Evolutionary conservation across 1,139 yeast genomes (phyloP).

Genomic region (Saccharomyces hybrid): DNA sequence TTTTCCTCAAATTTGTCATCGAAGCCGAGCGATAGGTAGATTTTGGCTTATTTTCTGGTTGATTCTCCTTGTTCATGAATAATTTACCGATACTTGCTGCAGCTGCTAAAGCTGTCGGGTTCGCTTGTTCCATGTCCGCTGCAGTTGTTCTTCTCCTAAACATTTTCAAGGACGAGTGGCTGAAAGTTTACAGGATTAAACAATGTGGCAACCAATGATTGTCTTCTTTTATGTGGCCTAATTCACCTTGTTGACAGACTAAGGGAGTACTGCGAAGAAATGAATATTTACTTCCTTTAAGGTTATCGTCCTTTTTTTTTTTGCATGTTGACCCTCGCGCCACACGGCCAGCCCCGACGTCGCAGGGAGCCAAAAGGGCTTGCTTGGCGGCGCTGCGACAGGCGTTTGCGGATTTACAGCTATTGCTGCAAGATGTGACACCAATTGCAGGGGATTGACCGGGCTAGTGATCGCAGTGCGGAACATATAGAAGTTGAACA

Average conservation of each 20-base stretch:
- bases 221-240: not conserved
- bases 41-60: conserved; percentile 20
- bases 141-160: conserved; percentile 3
- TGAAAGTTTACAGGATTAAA: not conserved
- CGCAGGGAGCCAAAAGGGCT: not conserved
- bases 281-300: not conserved
- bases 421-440: not conserved
- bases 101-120: conserved; percentile 40
- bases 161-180: not conserved
- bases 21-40: conserved; percentile 12
- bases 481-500: not conserved
- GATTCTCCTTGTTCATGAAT: conserved; percentile 26
- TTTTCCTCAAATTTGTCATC: conserved; percentile 6
- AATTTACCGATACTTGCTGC: conserved; percentile 37
- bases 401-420: not conserved
- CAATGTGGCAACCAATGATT: not conserved
- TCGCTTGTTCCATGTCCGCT: conserved; percentile 6
- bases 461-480: no score
- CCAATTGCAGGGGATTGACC: not conserved
- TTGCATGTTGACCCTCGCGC: not conserved
- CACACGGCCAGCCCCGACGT: not conserved
- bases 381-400: not conserved
- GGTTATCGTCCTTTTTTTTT: not conserved
- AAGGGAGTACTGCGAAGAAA: not conserved
- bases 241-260: not conserved